Evolutionary conservation across 768 basidiomycete species (phyloP).

Genomic region (Termitomyces sp.): DNA sequence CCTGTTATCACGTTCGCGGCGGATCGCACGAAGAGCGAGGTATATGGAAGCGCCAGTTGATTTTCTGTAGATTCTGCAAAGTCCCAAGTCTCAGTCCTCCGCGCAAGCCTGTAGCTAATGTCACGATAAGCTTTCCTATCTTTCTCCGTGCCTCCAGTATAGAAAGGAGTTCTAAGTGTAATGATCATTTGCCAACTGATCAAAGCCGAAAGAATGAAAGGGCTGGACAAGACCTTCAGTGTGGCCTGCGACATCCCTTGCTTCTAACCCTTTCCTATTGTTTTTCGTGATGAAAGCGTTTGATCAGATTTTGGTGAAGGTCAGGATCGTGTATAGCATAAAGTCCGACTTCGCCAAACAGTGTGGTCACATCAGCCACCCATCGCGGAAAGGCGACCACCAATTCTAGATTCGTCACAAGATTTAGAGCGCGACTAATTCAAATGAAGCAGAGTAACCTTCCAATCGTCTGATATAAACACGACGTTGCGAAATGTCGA

Average conservation of each 20-base stretch:
- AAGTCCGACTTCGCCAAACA: slow-evolving; percentile 74
- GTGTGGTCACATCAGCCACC: slow-evolving; percentile 54
- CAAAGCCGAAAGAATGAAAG: slow-evolving; percentile 88
- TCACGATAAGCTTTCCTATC: slow-evolving; percentile 33
- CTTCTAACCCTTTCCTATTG: slow-evolving; percentile 89
- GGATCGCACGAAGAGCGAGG: slow-evolving; percentile 73
- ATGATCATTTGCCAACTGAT: slow-evolving; percentile 78
- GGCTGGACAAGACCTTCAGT: slow-evolving; percentile 71
- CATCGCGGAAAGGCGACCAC: slow-evolving; percentile 54
- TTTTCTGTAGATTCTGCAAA: slow-evolving; percentile 59
- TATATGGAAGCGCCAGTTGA: slow-evolving; percentile 65
- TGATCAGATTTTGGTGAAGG: slow-evolving; percentile 75
- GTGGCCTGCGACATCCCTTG: slow-evolving; percentile 39
- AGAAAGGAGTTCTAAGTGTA: slow-evolving; percentile 47
- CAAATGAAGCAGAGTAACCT: no score
- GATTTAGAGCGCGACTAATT: no score
- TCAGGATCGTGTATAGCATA: slow-evolving; percentile 86
- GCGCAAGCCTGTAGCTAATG: slow-evolving; percentile 79
- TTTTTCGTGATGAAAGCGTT: slow-evolving; percentile 87
- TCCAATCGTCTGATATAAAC: no score
- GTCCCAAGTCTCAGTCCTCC: slow-evolving; percentile 97
- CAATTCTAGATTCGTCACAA: slow-evolving; percentile 35
- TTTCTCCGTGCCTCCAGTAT: slow-evolving; percentile 21
- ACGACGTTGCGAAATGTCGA: no score
- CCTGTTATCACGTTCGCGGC: slow-evolving; percentile 67